Evolutionary conservation across 345 rosid species (phyloP), one percentile per base, ranked within the genome.

Genomic region (Gossypium longicalyx): DNA sequence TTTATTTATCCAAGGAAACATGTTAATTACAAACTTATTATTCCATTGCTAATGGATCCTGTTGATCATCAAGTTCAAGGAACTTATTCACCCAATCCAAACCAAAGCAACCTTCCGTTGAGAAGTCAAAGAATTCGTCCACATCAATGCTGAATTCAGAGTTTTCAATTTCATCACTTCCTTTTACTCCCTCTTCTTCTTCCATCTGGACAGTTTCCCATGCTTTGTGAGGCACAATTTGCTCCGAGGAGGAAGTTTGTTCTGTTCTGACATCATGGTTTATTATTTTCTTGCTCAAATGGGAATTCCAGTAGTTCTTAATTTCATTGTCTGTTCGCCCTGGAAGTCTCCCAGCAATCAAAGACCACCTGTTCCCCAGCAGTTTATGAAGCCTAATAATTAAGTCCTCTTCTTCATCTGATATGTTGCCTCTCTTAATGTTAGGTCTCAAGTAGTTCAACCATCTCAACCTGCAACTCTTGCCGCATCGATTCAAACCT

Each of bases 321-420:
- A 89, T 89, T 76, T 89, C 93, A 75, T 89, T 87, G 77, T 89
- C 93, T 19, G 93, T 89, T 74, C 93, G 81, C 19, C 93, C 93
- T 4, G 90, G 90, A 74, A 89, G 87, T 75, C 93, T 85, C 77
- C 93, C 90, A 0, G 93, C 93, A 43, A 89, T 87, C 82, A 89
- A 77, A 3, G 93, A 77, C 93, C 93, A 87, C 79, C 71, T 67
- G 71, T 67, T 67, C 19, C 71, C 71, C 2, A 47, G 71, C 56
- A 67, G 71, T 5, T 67, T 67, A 15, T 67, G 71, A 67, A 67
- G 71, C 71, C 71, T 67, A 13, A 67, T n/a, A 47, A 67, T 67
- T 0, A 67, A 67, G 56, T 67, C 71, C 12, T 67, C 71, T 47
- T 67, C 71, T 2, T 67, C 71, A 47, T 67, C 56, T 3, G 71